Conservation (phyloP, 257 asterid species). For the Nicotiana sylvestris region DNA sequence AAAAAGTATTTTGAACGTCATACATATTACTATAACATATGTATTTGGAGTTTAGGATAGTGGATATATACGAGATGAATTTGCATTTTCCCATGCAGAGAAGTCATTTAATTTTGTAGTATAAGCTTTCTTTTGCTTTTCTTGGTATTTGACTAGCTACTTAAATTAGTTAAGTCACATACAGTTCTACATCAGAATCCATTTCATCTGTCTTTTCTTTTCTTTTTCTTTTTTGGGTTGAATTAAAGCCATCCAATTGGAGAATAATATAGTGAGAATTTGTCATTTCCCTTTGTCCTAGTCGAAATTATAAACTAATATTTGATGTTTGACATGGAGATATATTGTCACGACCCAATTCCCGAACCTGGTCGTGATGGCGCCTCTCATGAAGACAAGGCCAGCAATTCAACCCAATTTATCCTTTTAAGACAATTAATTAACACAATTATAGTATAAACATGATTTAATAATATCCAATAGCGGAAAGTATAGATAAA, state of each 20-base stretch:
- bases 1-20: too few relatives aligned
- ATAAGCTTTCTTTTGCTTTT: not conserved
- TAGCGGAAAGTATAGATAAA: too few relatives aligned
- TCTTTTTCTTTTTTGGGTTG: not conserved
- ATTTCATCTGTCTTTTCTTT: slow-evolving; percentile 9
- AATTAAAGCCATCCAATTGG: slow-evolving; percentile 3
- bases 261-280: slow-evolving; percentile 6
- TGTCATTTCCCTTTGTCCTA: slow-evolving; percentile 20
- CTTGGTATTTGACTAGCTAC: not conserved
- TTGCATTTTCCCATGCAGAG: not conserved
- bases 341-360: too few relatives aligned
- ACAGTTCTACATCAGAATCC: slow-evolving; percentile 33
- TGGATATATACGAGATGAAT: not conserved
- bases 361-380: too few relatives aligned
- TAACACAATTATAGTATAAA: too few relatives aligned
- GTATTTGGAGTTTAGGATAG: not conserved
- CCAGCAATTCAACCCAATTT: too few relatives aligned
- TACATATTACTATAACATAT: not conserved
- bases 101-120: slow-evolving; percentile 22
- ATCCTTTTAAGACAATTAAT: too few relatives aligned
- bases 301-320: slow-evolving; percentile 8
- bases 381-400: too few relatives aligned
- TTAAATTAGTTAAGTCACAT: not conserved
- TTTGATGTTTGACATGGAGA: slow-evolving; percentile 6
- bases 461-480: too few relatives aligned